These are phyloP conservation scores for Penicillium psychrosexuale DNA, from an alignment of 2,329 filamentous ascomycete species.

Conservation along the genomic window DNA sequence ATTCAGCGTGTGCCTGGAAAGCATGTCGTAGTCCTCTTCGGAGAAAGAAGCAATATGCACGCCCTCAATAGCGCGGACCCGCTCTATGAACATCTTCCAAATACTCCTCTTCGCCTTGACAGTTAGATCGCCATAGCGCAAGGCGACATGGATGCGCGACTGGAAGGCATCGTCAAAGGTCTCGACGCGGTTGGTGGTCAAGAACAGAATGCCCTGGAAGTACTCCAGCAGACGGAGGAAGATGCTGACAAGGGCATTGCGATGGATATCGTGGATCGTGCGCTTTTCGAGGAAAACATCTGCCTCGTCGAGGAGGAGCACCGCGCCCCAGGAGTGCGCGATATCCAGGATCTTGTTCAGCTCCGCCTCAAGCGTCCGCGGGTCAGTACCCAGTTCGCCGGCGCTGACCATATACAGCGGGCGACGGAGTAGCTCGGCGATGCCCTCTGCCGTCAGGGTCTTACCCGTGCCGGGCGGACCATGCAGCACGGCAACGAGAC, in stretches of 20 bases:
- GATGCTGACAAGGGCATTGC: conserved; percentile 81
- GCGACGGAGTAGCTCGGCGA: conserved; percentile 76
- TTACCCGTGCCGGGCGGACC: conserved; percentile 86
- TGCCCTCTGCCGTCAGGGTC: conserved; percentile 81
- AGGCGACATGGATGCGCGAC: conserved; percentile 78
- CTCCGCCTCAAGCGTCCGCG: conserved; percentile 68
- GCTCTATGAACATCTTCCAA: conserved; percentile 79
- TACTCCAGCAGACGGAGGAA: conserved; percentile 86
- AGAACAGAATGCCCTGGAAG: conserved; percentile 84
- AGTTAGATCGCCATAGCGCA: conserved; percentile 74
- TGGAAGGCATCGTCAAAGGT: conserved; percentile 92
- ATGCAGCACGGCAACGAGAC: conserved; percentile 77
- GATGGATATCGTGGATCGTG: conserved; percentile 76
- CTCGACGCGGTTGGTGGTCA: conserved; percentile 82
- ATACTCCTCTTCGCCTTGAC: conserved; percentile 71
- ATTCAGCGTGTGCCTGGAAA: conserved; percentile 68
- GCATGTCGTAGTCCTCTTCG: conserved; percentile 62
- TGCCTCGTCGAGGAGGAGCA: conserved; percentile 80
- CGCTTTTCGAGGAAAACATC: conserved; percentile 82
- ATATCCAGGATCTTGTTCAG: conserved; percentile 82
- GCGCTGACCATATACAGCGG: conserved; percentile 81
- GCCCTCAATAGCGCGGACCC: conserved; percentile 64
- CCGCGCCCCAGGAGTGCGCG: conserved; percentile 80
- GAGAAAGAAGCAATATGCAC: conserved; percentile 48
- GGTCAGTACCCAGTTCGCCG: conserved; percentile 77